Evolutionary conservation across 345 rosid species (phyloP).

Genomic region (Trapa incisa): DNA sequence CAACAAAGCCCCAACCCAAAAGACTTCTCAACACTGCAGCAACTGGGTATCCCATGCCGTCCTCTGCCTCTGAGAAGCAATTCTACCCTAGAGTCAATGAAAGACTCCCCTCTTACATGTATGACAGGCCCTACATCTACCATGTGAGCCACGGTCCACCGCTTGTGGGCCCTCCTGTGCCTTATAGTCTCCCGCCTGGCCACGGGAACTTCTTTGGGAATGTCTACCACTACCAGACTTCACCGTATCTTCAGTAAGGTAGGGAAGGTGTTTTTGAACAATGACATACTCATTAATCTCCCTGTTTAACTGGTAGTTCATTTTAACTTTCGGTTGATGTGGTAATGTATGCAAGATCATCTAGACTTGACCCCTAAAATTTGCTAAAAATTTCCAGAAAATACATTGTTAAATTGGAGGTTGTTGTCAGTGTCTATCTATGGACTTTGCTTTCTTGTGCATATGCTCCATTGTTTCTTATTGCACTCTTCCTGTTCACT

Average conservation of each 20-base stretch:
- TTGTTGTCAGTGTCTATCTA: constrained; percentile 9
- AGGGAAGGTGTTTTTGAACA: neutral
- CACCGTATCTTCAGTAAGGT: constrained; percentile 62
- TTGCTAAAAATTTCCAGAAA: neutral
- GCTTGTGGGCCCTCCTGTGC: constrained; percentile 23
- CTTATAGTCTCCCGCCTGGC: constrained; percentile 57
- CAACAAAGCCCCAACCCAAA: constrained; percentile 80
- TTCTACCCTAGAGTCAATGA: constrained; percentile 61
- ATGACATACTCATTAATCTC: neutral
- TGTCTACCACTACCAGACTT: constrained; percentile 82
- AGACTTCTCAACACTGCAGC: constrained; percentile 66
- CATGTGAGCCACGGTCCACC: constrained; percentile 49
- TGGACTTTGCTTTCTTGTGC: constrained; percentile 8
- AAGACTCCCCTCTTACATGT: constrained; percentile 67
- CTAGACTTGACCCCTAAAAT: constrained; percentile 8
- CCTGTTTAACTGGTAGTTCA: constrained; percentile 9
- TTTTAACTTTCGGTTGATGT: constrained; percentile 8
- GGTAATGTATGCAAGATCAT: constrained; percentile 5
- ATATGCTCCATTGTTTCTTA: neutral
- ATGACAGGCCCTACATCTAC: constrained; percentile 65
- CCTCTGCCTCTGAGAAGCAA: constrained; percentile 29
- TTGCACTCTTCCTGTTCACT: neutral
- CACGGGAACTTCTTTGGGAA: constrained; percentile 90
- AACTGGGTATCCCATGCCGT: constrained; percentile 46
- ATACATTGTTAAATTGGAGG: constrained; percentile 2